Base-by-base conservation (phyloP, 1,139 yeast genomes). In the Candida pseudoviswanathii region DNA sequence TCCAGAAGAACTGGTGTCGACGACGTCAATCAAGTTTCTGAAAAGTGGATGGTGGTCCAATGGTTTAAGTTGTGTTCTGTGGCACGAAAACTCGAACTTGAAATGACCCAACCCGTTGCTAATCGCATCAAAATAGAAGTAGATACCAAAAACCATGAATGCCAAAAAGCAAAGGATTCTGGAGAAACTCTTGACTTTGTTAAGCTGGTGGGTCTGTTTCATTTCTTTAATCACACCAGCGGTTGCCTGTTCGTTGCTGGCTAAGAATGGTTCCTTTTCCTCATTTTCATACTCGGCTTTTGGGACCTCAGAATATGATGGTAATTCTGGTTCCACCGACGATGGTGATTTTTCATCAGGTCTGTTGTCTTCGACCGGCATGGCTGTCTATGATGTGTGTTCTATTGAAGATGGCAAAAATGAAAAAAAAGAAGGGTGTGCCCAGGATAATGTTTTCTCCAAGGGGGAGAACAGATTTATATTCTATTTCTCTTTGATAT, bases 1-100 rank as follows among this genome's bases (percentile, higher is more conserved):
- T 25, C 42, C 43, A 4, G 41, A 30, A 27, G 24, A 6, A 36
- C 41, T 27, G 11, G 43, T 45, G 11, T 46, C 41, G 9, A 33
- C 46, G 32, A 41, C 26, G 25, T 49, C 42, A 26, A 45, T 33
- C 43, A 49, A 43, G 31, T 51, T 47, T 43, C 49, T 46, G 29
- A 43, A 49, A 41, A 39, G 11, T n/a, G 48, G 51, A 43, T 49
- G 48, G 7, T 41, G 44, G 33, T 44, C 34, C 22, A 37, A 37
- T 8, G 30, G 41, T 37, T 37, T 25, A 10, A 7, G 3, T 37
- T 21, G 37, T 6, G 22, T 10, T 31, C 27, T 24, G 29, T 16
- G 5, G 8, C 38, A 5, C 4, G 33, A 27, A 8, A 31, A 41
- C 9, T 24, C 27, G 32, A 32, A 41, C 22, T 7, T 32, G 36